These are phyloP conservation scores for Aspergillus quadricinctus DNA, from an alignment of 2,329 filamentous ascomycete species.

Conservation along the genomic window DNA sequence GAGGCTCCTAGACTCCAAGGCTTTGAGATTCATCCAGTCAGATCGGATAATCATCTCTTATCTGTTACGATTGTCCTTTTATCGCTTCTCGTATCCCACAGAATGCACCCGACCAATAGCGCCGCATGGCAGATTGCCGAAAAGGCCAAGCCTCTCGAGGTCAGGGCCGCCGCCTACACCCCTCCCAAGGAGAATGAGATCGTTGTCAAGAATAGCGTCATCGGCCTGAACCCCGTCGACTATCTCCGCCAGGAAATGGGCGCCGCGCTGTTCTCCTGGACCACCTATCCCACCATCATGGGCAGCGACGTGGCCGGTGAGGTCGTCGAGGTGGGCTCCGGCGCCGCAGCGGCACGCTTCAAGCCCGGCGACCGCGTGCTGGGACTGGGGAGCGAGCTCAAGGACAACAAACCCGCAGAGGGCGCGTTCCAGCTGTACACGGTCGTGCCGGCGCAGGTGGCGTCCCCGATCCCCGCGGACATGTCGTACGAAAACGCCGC, in stretches of 20 bases:
- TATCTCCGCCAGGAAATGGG: slow-evolving; percentile 33
- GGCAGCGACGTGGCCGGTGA: slow-evolving; percentile 45
- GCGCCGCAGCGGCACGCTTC: slow-evolving; percentile 17
- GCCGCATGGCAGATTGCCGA: slow-evolving; percentile 34
- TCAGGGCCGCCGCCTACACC: slow-evolving; percentile 36
- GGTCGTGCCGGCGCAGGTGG: slow-evolving; percentile 12
- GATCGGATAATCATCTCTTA: neutral
- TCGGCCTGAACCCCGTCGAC: slow-evolving; percentile 44
- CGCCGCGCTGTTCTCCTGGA: slow-evolving; percentile 23
- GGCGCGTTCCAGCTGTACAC: slow-evolving; percentile 23
- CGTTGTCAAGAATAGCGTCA: slow-evolving; percentile 37
- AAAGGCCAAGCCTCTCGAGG: slow-evolving; percentile 27
- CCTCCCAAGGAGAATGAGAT: slow-evolving; percentile 34
- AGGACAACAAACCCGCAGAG: slow-evolving; percentile 11
- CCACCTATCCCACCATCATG: slow-evolving; percentile 34
- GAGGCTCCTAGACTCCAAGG: too few species aligned
- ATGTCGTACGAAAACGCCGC: slow-evolving; percentile 15
- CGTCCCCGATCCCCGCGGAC: slow-evolving; percentile 9
- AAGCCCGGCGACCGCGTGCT: slow-evolving; percentile 44
- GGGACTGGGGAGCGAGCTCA: slow-evolving; percentile 19
- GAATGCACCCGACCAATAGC: slow-evolving; percentile 19
- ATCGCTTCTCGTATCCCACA: neutral
- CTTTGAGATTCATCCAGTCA: neutral
- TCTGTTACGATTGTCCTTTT: neutral
- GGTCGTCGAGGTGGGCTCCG: slow-evolving; percentile 35